Evolutionary conservation across 495 filamentous ascomycete genomes (phyloP), one percentile per base, ranked within the genome.

Genomic region (Aspergillus panamensis): DNA sequence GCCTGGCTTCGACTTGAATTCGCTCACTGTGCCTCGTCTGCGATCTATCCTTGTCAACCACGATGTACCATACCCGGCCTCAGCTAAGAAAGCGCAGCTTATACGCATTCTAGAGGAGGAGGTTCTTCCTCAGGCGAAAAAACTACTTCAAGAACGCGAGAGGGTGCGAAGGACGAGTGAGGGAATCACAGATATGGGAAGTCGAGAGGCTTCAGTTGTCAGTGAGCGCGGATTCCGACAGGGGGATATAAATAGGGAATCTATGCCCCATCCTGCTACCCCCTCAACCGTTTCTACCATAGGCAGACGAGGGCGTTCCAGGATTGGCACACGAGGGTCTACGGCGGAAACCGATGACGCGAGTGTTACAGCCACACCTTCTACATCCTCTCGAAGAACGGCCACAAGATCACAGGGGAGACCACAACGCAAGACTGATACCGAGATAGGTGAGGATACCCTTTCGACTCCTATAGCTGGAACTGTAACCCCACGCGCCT

Each of bases 31-130:
- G 29, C 90, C 93, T 40, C 85, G 86, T 35, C 81, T 98, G 54
- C 89, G 94, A 45, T 89, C 87, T 19, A 93, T 97, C 59, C 85
- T 98, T 31, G 86, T 97, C 61, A 86, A 84, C 53, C 87, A 98
- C 73, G 87, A 90, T 68, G 77, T 97, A 57, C 64, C 84, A 12
- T 97, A 96, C 72, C 86, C 92, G 1, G 83, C 90, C 8, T 83
- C 91, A 49, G 85, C 88, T 33, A 97, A 97, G 73, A 98, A 98
- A 75, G 72, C 84, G 1, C 86, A 96, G 61, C 85, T 98, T 40
- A 75, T 98, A 53, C 83, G 87, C 4, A 78, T 97, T 29, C 90
- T 98, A 69, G 86, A 88, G 63, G 78, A 89, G 40, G 78, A 93
- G 55, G 81, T 98, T 37, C 72, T 88, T 8, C 90, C 94, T 1